phyloP scores from a whole-genome alignment of 2,329 filamentous ascomycete species.

The Pseudofabraea citricarpa region DNA sequence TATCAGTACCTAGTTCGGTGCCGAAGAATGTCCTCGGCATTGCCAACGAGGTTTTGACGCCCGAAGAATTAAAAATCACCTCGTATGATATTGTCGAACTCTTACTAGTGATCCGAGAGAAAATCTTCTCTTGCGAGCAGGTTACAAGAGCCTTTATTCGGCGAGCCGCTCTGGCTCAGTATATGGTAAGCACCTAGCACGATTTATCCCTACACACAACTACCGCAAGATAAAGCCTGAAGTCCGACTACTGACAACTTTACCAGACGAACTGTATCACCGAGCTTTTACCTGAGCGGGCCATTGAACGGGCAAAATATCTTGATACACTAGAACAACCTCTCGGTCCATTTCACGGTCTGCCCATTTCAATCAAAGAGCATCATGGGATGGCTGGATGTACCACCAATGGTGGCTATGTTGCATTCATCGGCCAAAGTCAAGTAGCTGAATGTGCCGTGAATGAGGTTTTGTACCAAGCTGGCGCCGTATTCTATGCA shows the following conservation, averaged over 20 bases:
- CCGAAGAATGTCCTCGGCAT: slow-evolving; percentile 13
- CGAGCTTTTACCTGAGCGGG: slow-evolving; percentile 13
- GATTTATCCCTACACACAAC: background rate
- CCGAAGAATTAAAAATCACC: slow-evolving; percentile 12
- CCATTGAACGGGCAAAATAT: slow-evolving; percentile 16
- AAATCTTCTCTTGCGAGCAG: slow-evolving; percentile 8
- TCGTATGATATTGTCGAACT: slow-evolving; percentile 10
- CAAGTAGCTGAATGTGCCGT: slow-evolving; percentile 31
- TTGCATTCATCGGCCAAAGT: slow-evolving; percentile 45
- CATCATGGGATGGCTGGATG: slow-evolving; percentile 37
- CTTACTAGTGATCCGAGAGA: slow-evolving; percentile 7
- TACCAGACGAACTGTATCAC: slow-evolving; percentile 17
- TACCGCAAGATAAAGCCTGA: background rate
- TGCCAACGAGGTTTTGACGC: slow-evolving; percentile 8
- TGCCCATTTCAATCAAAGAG: slow-evolving; percentile 51
- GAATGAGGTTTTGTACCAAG: slow-evolving; percentile 48
- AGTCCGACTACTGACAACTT: background rate
- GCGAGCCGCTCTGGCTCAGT: slow-evolving; percentile 13
- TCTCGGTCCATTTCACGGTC: slow-evolving; percentile 56
- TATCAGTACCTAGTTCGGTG: slow-evolving; percentile 5
- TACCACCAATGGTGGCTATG: slow-evolving; percentile 47
- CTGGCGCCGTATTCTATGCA: slow-evolving; percentile 59
- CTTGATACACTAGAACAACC: slow-evolving; percentile 19
- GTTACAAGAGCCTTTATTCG: slow-evolving; percentile 15
- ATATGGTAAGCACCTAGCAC: slow-evolving; percentile 8